Conservation (phyloP, 176 grass and related monocot species). For the Triticum aestivum region IWGSC_CS_RefSeq_v2.1 NC_057801.1:168975584-168976083, state of each 20-base stretch:
- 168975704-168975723: slow-evolving; percentile 71
- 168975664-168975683: slow-evolving; percentile 67
- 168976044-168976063: slow-evolving; percentile 53
- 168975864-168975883: slow-evolving; percentile 52
- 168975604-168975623: slow-evolving; percentile 45
- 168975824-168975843: slow-evolving; percentile 64
- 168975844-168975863: slow-evolving; percentile 69
- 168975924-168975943: slow-evolving; percentile 78
- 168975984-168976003: no score
- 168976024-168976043: slow-evolving; percentile 37
- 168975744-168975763: slow-evolving; percentile 76
- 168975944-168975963: slow-evolving; percentile 62
- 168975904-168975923: slow-evolving; percentile 76
- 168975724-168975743: slow-evolving; percentile 56
- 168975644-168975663: slow-evolving; percentile 61
- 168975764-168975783: slow-evolving; percentile 62
- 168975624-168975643: slow-evolving; percentile 59
- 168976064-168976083: slow-evolving; percentile 64
- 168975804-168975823: slow-evolving; percentile 1
- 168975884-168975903: slow-evolving; percentile 61
- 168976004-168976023: neutral
- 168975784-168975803: slow-evolving; percentile 55
- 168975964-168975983: neutral
- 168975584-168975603: slow-evolving; percentile 56
- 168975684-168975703: slow-evolving; percentile 81